These are phyloP conservation scores for Stemphylium beticola DNA, from an alignment of 2,329 filamentous ascomycete genomes.

Conservation along the genomic window DNA sequence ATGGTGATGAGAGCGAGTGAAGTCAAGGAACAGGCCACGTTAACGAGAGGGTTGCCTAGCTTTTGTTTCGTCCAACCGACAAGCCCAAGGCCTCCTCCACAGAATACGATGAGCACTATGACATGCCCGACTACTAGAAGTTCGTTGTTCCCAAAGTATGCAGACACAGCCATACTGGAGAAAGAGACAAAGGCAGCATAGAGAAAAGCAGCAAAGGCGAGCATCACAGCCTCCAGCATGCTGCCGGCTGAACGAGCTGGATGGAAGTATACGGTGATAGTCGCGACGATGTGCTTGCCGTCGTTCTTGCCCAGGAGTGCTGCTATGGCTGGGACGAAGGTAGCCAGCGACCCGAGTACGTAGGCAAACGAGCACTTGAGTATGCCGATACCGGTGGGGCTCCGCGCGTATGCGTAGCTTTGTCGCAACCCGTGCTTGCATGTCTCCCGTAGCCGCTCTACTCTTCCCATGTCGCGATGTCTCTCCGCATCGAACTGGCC, in stretches of 20 bases:
- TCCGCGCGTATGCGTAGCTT: slow-evolving; percentile 67
- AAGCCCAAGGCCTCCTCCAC: slow-evolving; percentile 84
- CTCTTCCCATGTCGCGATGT: slow-evolving; percentile 40
- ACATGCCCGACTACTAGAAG: slow-evolving; percentile 75
- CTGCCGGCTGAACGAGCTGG: slow-evolving; percentile 84
- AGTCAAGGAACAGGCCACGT: slow-evolving; percentile 78
- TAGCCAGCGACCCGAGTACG: slow-evolving; percentile 82
- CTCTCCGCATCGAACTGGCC: slow-evolving; percentile 36
- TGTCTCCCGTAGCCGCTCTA: slow-evolving; percentile 43
- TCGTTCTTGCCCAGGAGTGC: slow-evolving; percentile 80
- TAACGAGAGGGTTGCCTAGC: slow-evolving; percentile 78
- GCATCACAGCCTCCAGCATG: slow-evolving; percentile 83
- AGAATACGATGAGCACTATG: slow-evolving; percentile 80
- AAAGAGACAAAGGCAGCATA: slow-evolving; percentile 80
- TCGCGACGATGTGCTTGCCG: slow-evolving; percentile 92
- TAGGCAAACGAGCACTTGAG: slow-evolving; percentile 93
- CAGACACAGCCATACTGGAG: slow-evolving; percentile 86
- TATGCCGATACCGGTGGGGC: slow-evolving; percentile 77
- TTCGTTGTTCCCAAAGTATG: slow-evolving; percentile 74
- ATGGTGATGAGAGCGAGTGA: slow-evolving; percentile 89
- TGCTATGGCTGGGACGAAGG: slow-evolving; percentile 77
- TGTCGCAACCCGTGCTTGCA: slow-evolving; percentile 38
- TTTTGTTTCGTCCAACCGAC: slow-evolving; percentile 87
- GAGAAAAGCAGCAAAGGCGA: slow-evolving; percentile 77
- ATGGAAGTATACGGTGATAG: slow-evolving; percentile 94